Evolutionary conservation across 805 yeast genomes (phyloP).

Genomic region (Candida methanosorbosa): DNA sequence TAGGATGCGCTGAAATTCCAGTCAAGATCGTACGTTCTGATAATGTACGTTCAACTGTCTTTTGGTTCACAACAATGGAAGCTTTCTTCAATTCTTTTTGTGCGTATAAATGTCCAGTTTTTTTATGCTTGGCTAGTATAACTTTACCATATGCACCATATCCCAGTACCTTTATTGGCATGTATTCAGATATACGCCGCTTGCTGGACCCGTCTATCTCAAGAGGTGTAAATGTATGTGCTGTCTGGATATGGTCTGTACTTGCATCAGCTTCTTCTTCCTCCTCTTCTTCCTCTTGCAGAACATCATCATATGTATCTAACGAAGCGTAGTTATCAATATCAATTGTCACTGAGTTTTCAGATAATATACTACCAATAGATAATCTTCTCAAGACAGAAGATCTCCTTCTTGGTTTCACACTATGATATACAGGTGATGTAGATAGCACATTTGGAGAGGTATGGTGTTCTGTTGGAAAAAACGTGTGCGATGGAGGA

Average conservation of each 20-base stretch:
- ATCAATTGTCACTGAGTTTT: conserved; percentile 1
- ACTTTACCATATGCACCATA: conserved; percentile 88
- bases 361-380: conserved; percentile 10
- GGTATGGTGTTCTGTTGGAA: too few relatives aligned
- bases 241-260: background rate
- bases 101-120: conserved; percentile 61
- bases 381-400: conserved; percentile 21
- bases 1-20: conserved; percentile 61
- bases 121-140: conserved; percentile 53
- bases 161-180: conserved; percentile 65
- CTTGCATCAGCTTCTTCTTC: background rate
- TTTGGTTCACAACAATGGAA: conserved; percentile 43
- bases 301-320: conserved; percentile 4
- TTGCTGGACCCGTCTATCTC: conserved; percentile 13
- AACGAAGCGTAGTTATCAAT: conserved; percentile 4
- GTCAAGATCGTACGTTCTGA: conserved; percentile 65
- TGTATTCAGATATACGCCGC: conserved; percentile 43
- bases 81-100: conserved; percentile 82
- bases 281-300: conserved; percentile 1
- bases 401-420: conserved; percentile 15
- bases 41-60: conserved; percentile 63
- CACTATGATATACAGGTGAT: too few relatives aligned
- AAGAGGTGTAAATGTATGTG: conserved; percentile 1
- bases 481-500: too few relatives aligned
- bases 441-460: too few relatives aligned